phyloP scores from a whole-genome alignment of 179 eudicot genomes.

The Heliamphora ciliata region DNA sequence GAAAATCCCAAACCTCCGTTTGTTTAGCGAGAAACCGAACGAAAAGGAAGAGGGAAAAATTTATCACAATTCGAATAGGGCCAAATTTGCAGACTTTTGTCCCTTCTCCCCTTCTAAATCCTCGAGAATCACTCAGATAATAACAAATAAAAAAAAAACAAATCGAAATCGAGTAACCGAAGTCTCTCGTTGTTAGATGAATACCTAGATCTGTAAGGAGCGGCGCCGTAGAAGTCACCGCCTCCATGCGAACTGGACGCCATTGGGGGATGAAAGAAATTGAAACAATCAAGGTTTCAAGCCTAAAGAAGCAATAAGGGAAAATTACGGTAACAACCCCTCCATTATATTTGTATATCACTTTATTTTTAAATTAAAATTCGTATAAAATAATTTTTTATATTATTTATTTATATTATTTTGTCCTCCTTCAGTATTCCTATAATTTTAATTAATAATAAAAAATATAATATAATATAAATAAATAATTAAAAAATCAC shows the following conservation, averaged over 20 bases:
- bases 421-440: no score
- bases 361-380: no score
- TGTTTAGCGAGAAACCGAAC: neutral
- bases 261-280: conserved; percentile 24
- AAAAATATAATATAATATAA: no score
- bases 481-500: no score
- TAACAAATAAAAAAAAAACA: neutral
- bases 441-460: no score
- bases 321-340: no score
- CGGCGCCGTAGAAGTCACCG: conserved; percentile 27
- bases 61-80: neutral
- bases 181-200: neutral
- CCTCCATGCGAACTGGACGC: conserved; percentile 28
- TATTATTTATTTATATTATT: no score
- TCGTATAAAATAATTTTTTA: no score
- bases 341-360: no score
- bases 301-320: neutral
- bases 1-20: neutral
- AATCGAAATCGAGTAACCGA: neutral
- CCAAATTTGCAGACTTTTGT: neutral
- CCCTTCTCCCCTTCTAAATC: neutral
- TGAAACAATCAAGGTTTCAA: neutral
- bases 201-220: conserved; percentile 48
- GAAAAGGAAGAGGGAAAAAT: neutral
- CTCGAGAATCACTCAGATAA: conserved; percentile 10